Base-by-base conservation (phyloP, 176 grass and related monocot genomes). In the Ananas comosus region DNA sequence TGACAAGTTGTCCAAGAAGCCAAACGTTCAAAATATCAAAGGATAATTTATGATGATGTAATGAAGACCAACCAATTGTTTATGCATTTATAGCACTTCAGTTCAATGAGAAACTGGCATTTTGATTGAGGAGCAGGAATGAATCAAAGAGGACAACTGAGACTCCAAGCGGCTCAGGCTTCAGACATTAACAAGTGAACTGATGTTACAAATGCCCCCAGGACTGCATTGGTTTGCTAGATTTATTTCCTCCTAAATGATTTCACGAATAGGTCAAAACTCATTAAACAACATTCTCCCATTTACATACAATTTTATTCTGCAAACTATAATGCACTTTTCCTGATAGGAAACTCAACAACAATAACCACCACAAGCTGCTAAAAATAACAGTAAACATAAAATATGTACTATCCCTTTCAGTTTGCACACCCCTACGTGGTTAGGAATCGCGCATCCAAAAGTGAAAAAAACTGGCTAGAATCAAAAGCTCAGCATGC, bases 401-500 rank as follows among this genome's bases (percentile, higher is more conserved):
- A 59, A 59, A 61, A 22, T 3, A 7, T 18, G 16, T 61, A 18
- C 9, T 22, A 21, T n/a, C 56, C 16, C 9, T 61, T 61, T 18
- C 56, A 1, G 56, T 61, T 10, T 18, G 21, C 56, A 61, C 10
- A 10, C n/a, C 16, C 56, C 10, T 22, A 19, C n/a, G 56, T 18
- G 56, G 10, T 61, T 19, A 17, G 16, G 16, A 16, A 22, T 61
- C 56, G 22, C 8, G 16, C 54, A 59, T 59, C 13, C 6, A 14
- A 65, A 53, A 52, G 51, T 65, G 66, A n/a, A 9, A 18, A 59
- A 18, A n/a, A 59, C n/a, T 59, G 8, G 10, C 16, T 70, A 27
- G 9, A 50, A 65, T 67, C 51, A 25, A 19, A 81, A 54, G 75
- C 22, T 18, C 6, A 66, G 21, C 50, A 53, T 51, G 13, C 51